Evolutionary conservation across 352 stramenopile genomes (phyloP), one percentile per base, ranked within the genome.

Genomic region (Pythium aquatile): DNA sequence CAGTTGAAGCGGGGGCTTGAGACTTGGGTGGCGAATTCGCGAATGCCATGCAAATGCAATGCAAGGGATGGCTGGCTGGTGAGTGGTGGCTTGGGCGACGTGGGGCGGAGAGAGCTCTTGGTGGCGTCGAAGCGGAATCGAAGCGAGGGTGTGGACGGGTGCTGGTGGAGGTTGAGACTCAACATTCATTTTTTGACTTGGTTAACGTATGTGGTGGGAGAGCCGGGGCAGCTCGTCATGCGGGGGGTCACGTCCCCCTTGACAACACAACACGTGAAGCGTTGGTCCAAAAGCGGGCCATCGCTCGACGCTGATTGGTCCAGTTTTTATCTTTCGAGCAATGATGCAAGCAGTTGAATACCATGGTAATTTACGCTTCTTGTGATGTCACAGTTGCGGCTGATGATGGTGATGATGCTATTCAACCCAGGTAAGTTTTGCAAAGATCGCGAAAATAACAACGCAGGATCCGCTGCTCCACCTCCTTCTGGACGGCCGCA

Each of bases 391-490:
- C 24, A 61, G 20, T 51, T 35, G 7, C 28, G 2, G 30, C 29
- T 9, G 6, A 32, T 14, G n/a, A n/a, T n/a, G n/a, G n/a, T 32
- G 49, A 13, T 58, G 42, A 30, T n/a, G 24, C 20, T 8, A 37
- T 3, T 49, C 55, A 68, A 20, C 26, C 33, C 17, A 93, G 67
- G 59, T 87, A 90, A 47, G 83, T 67, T 40, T 76, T 75, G 58
- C 85, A 92, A 29, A 94, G 57, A 44, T 94, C 83, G 30, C 85
- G 73, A 55, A 94, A 92, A 65, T 87, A 94, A 62, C 85, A 93
- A 42, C 85, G 85, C 52, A 94, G 56, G 70, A 94, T 88, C 20
- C 85, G 85, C 60, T 91, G 79, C 70, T 92, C 76, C 17, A 86
- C 73, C 17, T 90, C 78, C 57, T 88, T 87, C 39, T 90, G 74